A percentile compares a stretch with the other conserved stretches of the same genome.
These are phyloP conservation scores for Dillenia turbinata DNA, from an alignment of 164 flowering plant species.

Conservation along the genomic window DNA sequence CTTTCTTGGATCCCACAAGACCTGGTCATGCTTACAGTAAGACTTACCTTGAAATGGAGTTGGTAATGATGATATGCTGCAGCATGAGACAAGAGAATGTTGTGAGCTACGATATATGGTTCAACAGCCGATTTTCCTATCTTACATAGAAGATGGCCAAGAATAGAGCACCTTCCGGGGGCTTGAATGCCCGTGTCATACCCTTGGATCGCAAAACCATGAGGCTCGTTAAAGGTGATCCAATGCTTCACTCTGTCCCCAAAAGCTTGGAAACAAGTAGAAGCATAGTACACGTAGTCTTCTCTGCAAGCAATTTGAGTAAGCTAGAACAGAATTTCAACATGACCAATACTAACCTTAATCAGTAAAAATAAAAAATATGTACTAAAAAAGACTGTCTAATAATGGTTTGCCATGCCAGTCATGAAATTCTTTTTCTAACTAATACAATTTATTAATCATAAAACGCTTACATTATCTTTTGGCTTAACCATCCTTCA, in stretches of 20 bases:
- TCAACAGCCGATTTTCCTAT: conserved; percentile 74
- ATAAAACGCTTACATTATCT: conserved; percentile 50
- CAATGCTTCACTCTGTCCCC: conserved; percentile 88
- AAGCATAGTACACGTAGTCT: conserved; percentile 71
- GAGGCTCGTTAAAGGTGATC: conserved; percentile 96
- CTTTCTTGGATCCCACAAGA: too few species aligned
- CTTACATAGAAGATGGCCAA: conserved; percentile 62
- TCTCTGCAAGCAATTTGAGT: conserved; percentile 32
- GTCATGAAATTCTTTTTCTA: neutral
- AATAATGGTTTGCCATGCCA: too few species aligned
- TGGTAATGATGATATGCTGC: conserved; percentile 59
- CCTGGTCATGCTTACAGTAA: too few species aligned
- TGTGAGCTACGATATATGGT: conserved; percentile 85
- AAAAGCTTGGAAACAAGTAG: conserved; percentile 70
- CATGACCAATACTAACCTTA: neutral
- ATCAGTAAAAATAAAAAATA: too few species aligned
- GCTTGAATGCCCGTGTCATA: conserved; percentile 84
- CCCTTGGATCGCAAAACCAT: conserved; percentile 62
- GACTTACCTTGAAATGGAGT: conserved; percentile 62
- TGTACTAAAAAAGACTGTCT: too few species aligned
- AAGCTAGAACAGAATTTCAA: neutral
- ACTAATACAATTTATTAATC: neutral
- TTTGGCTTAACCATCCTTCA: conserved; percentile 63
- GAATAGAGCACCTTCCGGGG: conserved; percentile 83
- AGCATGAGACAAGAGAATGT: conserved; percentile 79